phyloP scores from a whole-genome alignment of 805 yeast species.

The Zygoascus tannicola region DNA sequence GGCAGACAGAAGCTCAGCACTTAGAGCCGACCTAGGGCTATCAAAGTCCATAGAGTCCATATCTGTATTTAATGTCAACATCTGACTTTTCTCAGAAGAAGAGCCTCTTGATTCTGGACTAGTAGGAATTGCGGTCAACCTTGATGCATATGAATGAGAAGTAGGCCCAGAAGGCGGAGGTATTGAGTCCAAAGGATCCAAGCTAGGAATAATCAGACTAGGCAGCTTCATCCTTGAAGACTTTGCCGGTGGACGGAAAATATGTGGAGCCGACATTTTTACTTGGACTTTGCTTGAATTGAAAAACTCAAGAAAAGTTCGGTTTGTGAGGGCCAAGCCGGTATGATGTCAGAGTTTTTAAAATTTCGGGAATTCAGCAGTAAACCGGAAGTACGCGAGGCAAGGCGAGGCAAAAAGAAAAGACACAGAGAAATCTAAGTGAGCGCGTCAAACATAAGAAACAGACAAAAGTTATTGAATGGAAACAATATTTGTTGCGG shows the following conservation, averaged over 20 bases:
- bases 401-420: no score
- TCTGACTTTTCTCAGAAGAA: neutral
- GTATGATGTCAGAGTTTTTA: no score
- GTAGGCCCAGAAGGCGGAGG: neutral
- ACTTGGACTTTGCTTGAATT: no score
- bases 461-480: no score
- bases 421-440: no score
- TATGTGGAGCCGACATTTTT: conserved; percentile 17
- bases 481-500: no score
- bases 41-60: neutral
- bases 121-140: neutral
- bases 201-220: conserved; percentile 17
- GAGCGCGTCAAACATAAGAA: no score
- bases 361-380: no score
- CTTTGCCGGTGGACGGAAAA: conserved; percentile 13
- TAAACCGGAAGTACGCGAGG: no score
- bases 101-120: conserved; percentile 1
- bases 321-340: no score
- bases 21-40: conserved; percentile 13
- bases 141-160: neutral
- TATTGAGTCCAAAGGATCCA: conserved; percentile 4
- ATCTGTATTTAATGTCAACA: neutral
- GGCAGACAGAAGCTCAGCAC: conserved; percentile 21
- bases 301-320: no score
- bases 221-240: conserved; percentile 18